These are phyloP conservation scores for Arabidopsis arenosa DNA, from an alignment of 345 rosid species.

Conservation along the genomic window DNA sequence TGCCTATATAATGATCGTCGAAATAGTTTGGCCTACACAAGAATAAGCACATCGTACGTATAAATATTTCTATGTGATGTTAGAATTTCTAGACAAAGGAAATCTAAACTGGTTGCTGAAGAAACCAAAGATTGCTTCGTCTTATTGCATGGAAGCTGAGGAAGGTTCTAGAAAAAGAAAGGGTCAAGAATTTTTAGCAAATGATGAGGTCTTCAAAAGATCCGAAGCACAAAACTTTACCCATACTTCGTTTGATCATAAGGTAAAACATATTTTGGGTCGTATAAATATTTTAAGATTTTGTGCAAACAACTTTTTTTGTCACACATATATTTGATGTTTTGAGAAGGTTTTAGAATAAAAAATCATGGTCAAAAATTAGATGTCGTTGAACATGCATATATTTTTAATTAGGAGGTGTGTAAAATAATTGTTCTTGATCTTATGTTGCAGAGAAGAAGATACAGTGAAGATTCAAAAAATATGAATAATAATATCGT, in stretches of 20 bases:
- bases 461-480: conserved; percentile 56
- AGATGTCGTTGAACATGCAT: neutral
- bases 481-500: conserved; percentile 46
- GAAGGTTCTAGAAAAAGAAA: conserved; percentile 62
- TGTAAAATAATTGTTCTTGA: neutral
- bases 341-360: neutral
- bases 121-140: conserved; percentile 35
- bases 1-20: conserved; percentile 19
- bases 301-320: neutral
- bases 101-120: conserved; percentile 42
- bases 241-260: conserved; percentile 62
- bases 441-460: conserved; percentile 48
- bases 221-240: conserved; percentile 58
- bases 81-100: conserved; percentile 47
- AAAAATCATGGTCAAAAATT: neutral
- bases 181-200: conserved; percentile 46
- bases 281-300: neutral
- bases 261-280: conserved; percentile 48
- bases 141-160: conserved; percentile 39
- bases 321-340: neutral
- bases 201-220: conserved; percentile 50
- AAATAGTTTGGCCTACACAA: conserved; percentile 41
- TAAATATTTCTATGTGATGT: conserved; percentile 23
- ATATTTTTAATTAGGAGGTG: neutral
- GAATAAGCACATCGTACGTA: conserved; percentile 43